Percentiles rank a stretch among this genome's conserved stretches.
Conservation (phyloP, 495 filamentous ascomycete genomes). For the Xylaria telfairii region DNA sequence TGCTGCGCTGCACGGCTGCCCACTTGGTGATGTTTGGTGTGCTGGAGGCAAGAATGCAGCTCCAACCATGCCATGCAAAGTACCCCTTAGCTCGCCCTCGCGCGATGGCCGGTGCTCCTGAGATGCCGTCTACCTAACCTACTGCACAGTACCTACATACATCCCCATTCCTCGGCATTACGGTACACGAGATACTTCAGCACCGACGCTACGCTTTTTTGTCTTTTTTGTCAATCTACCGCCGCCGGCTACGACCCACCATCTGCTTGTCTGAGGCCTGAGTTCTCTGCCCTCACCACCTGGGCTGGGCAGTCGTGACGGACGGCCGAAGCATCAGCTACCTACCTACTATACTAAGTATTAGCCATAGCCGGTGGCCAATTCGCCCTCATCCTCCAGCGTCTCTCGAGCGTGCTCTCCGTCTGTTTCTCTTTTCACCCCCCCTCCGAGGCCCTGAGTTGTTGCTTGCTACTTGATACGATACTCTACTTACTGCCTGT, state of each 20-base stretch:
- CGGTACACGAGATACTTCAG: slow-evolving; percentile 2
- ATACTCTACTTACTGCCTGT: too few species aligned
- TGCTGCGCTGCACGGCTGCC: slow-evolving; percentile 16
- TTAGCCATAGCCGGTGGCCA: too few species aligned
- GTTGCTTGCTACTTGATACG: not conserved
- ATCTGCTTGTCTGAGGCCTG: slow-evolving; percentile 15
- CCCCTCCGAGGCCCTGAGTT: too few species aligned
- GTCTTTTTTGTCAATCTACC: slow-evolving; percentile 21
- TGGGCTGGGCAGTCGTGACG: slow-evolving; percentile 20
- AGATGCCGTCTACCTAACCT: slow-evolving; percentile 11
- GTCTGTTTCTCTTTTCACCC: slow-evolving; percentile 1
- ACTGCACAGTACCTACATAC: too few species aligned
- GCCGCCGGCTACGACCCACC: slow-evolving; percentile 25
- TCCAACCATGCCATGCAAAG: slow-evolving; percentile 1
- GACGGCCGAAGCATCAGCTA: slow-evolving; percentile 21
- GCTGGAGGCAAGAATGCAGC: slow-evolving; percentile 8
- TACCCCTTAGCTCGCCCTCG: slow-evolving; percentile 15
- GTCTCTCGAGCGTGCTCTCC: not conserved
- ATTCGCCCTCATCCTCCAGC: not conserved
- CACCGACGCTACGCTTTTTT: slow-evolving; percentile 11
- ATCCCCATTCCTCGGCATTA: not conserved
- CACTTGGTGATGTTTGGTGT: slow-evolving; percentile 11
- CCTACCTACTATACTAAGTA: too few species aligned
- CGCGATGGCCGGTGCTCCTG: slow-evolving; percentile 2
- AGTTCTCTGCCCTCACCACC: slow-evolving; percentile 16